Conservation (phyloP, 2,329 filamentous ascomycete species). For the Alternaria arbusti region DNA sequence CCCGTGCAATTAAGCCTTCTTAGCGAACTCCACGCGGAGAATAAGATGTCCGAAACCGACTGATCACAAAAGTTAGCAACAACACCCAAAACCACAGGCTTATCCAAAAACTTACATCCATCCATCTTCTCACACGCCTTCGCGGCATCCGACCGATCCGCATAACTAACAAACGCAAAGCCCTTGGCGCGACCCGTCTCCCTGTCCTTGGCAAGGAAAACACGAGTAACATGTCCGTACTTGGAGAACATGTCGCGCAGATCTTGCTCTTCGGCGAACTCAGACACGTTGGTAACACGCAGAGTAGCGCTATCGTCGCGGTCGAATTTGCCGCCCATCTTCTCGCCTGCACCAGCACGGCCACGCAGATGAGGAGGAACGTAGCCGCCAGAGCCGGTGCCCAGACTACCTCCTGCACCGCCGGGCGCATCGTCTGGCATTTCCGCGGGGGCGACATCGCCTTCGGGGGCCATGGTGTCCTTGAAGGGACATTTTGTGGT, state of each 20-base stretch:
- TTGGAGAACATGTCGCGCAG: conserved; percentile 98
- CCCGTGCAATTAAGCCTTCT: conserved; percentile 53
- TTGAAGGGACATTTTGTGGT: conserved; percentile 99
- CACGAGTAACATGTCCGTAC: conserved; percentile 93
- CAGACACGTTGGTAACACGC: conserved; percentile 97
- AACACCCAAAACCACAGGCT: background rate
- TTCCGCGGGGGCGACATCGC: conserved; percentile 55
- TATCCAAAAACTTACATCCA: conserved; percentile 67
- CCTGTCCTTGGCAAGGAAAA: conserved; percentile 97
- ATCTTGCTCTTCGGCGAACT: conserved; percentile 95
- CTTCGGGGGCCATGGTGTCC: conserved; percentile 94
- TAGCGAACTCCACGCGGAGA: conserved; percentile 85
- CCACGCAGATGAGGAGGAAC: conserved; percentile 92
- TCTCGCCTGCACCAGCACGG: conserved; percentile 75
- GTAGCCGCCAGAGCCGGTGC: conserved; percentile 79
- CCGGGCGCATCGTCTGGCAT: conserved; percentile 55
- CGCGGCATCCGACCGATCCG: conserved; percentile 85
- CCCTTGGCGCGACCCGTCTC: conserved; percentile 97
- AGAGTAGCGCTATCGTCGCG: conserved; percentile 95
- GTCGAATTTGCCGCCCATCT: conserved; percentile 94
- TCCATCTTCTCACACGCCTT: conserved; percentile 98
- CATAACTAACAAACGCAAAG: conserved; percentile 98
- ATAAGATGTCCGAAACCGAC: conserved; percentile 85
- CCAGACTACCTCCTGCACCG: conserved; percentile 61
- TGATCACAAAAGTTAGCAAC: conserved; percentile 34